phyloP scores from a whole-genome alignment of 768 basidiomycete species.

The Neoboletus magnificus region DNA sequence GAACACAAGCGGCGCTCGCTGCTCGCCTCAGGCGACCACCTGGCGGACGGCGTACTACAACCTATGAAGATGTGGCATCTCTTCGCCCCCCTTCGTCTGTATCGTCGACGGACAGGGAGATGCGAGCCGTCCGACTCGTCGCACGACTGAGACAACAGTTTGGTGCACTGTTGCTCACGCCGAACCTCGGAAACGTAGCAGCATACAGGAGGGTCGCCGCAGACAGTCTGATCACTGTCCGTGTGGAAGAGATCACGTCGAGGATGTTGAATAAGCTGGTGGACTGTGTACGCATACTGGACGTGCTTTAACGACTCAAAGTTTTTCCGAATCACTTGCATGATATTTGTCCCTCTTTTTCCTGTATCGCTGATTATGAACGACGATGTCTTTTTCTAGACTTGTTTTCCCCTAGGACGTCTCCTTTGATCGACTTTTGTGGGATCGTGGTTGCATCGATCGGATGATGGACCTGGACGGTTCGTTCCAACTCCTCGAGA shows the following conservation, averaged over 20 bases:
- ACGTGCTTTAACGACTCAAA: not conserved
- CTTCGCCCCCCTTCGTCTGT: no score
- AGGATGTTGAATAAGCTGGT: not conserved
- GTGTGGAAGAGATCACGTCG: not conserved
- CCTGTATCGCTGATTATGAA: no score
- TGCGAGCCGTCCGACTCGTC: not conserved
- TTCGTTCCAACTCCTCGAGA: no score
- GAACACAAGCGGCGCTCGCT: not conserved
- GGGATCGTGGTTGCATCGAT: no score
- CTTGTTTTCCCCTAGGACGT: no score
- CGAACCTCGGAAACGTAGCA: not conserved
- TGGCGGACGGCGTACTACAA: not conserved
- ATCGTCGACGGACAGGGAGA: not conserved
- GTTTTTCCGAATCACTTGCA: no score
- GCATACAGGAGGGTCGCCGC: not conserved
- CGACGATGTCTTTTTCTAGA: no score
- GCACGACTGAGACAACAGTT: not conserved
- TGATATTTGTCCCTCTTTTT: no score
- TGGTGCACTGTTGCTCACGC: no score
- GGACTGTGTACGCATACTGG: not conserved
- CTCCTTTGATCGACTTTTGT: no score
- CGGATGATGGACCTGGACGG: no score
- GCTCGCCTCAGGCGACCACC: not conserved
- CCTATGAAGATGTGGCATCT: not conserved
- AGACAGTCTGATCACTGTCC: not conserved